Evolutionary conservation across 805 yeast species (phyloP).

Genomic region (Ogataea polymorpha): DNA sequence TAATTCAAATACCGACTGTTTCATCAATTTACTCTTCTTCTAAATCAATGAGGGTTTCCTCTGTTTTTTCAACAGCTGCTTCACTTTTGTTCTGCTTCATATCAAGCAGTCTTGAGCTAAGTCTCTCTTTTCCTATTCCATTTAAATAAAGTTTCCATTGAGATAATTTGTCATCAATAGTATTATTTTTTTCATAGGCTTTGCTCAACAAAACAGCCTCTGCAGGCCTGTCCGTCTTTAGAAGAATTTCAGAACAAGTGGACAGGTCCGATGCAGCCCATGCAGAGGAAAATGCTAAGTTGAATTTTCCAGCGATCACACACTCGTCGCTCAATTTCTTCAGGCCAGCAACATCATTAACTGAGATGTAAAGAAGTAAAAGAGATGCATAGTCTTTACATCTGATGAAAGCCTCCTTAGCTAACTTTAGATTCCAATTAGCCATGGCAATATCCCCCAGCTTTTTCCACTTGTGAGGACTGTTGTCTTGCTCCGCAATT

Average conservation of each 20-base stretch:
- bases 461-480: conserved; percentile 81
- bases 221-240: conserved; percentile 63
- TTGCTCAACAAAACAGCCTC: conserved; percentile 83
- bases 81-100: too few relatives aligned
- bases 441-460: conserved; percentile 84
- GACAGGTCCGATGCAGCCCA: conserved; percentile 79
- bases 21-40: too few relatives aligned
- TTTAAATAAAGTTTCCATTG: conserved; percentile 66
- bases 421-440: conserved; percentile 76
- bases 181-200: conserved; percentile 55
- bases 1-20: conserved; percentile 12
- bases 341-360: conserved; percentile 65
- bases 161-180: conserved; percentile 44
- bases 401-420: conserved; percentile 72
- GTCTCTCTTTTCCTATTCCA: conserved; percentile 47
- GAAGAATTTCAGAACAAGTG: conserved; percentile 62
- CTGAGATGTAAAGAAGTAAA: conserved; percentile 75
- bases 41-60: too few relatives aligned
- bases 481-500: conserved; percentile 51
- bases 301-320: conserved; percentile 72
- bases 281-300: conserved; percentile 85
- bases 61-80: too few relatives aligned
- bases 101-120: conserved; percentile 56
- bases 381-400: conserved; percentile 83
- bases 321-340: conserved; percentile 63